These are phyloP conservation scores for Lactarius quietus DNA, from an alignment of 768 basidiomycete genomes.

Conservation along the genomic window DNA sequence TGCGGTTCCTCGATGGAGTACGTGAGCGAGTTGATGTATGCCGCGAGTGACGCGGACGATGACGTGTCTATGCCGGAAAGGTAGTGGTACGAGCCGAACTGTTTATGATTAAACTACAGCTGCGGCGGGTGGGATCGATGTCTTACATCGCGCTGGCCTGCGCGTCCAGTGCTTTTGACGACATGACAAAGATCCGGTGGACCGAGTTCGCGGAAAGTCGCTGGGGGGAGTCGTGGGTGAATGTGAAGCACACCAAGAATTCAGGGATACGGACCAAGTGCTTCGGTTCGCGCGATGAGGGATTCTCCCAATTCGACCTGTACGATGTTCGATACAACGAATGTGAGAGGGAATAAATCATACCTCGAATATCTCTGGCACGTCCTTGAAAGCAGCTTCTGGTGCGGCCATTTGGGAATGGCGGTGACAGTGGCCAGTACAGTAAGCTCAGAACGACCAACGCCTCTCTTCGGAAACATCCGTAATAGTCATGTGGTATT, in stretches of 20 bases:
- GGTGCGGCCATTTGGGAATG: conserved; percentile 35
- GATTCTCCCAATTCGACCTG: conserved; percentile 90
- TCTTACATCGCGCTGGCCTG: conserved; percentile 79
- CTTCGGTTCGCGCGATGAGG: conserved; percentile 86
- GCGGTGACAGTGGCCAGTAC: not conserved
- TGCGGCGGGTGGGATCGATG: conserved; percentile 7
- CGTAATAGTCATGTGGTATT: not conserved
- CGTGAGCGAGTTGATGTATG: conserved; percentile 98
- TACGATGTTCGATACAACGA: conserved; percentile 10
- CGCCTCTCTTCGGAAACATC: conserved; percentile 12
- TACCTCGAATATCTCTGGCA: conserved; percentile 97
- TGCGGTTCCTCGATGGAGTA: conserved; percentile 89
- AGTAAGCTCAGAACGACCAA: not conserved
- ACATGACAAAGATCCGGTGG: conserved; percentile 97
- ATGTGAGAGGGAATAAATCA: not conserved
- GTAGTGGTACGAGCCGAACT: conserved; percentile 97
- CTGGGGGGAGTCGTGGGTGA: conserved; percentile 42
- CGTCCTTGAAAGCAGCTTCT: conserved; percentile 83
- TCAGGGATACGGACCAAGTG: conserved; percentile 60
- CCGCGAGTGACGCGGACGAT: conserved; percentile 94
- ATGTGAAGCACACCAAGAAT: not conserved
- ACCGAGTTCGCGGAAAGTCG: conserved; percentile 93
- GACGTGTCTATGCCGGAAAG: conserved; percentile 99
- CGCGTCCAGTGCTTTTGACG: conserved; percentile 82
- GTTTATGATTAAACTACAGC: conserved; percentile 8